Evolutionary conservation across 305 asterid genomes (phyloP).

Genomic region (Fraxinus greggii): DNA sequence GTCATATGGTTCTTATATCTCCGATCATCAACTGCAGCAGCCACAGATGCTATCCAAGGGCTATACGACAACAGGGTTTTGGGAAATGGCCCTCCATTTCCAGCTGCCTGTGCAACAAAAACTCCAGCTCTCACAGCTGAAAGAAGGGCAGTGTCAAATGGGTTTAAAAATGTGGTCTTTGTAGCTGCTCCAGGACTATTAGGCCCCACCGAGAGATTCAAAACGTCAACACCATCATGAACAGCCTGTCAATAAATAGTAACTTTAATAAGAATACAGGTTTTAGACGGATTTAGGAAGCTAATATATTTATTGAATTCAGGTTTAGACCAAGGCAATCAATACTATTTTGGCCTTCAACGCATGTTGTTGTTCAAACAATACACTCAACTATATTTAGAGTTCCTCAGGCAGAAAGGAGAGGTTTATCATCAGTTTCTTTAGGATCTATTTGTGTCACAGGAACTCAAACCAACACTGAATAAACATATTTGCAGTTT

Average conservation of each 20-base stretch:
- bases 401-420: neutral
- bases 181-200: slow-evolving; percentile 95
- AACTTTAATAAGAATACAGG: slow-evolving; percentile 20
- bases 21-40: slow-evolving; percentile 98
- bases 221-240: slow-evolving; percentile 94
- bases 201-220: slow-evolving; percentile 96
- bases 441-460: neutral
- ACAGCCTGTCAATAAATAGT: slow-evolving; percentile 68
- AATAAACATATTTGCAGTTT: neutral
- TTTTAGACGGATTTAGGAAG: neutral
- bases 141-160: slow-evolving; percentile 93
- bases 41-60: slow-evolving; percentile 96
- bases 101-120: slow-evolving; percentile 96
- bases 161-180: slow-evolving; percentile 87
- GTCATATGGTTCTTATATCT: slow-evolving; percentile 90
- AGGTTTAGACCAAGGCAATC: neutral
- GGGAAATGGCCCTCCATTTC: slow-evolving; percentile 98
- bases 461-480: neutral
- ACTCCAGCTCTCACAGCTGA: slow-evolving; percentile 96
- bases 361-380: neutral
- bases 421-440: neutral
- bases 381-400: neutral
- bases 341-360: neutral
- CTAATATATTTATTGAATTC: neutral
- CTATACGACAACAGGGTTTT: slow-evolving; percentile 87